Evolutionary conservation across 78 protist genomes (phyloP).

Genomic region (Isochrysis galbana): DNA sequence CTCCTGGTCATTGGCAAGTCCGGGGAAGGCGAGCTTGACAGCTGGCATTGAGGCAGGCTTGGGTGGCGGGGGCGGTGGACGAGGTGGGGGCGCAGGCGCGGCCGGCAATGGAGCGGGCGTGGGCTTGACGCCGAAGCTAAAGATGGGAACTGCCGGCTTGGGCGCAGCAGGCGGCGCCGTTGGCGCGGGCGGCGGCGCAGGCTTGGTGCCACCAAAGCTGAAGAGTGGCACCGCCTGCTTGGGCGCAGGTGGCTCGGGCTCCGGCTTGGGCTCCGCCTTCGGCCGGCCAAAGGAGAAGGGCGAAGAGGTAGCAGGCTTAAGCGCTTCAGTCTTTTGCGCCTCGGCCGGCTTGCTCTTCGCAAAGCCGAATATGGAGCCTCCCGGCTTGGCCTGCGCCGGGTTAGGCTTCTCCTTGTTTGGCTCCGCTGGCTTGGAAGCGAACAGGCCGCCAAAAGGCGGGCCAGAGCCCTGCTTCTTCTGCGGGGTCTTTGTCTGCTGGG

Average conservation of each 20-base stretch:
- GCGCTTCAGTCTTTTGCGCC: background rate
- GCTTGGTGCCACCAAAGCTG: constrained; percentile 6
- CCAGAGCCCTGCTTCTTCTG: too few species aligned
- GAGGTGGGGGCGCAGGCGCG: too few species aligned
- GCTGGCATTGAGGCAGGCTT: too few species aligned
- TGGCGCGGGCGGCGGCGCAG: background rate
- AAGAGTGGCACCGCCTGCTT: background rate
- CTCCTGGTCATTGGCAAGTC: background rate
- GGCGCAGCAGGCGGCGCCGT: background rate
- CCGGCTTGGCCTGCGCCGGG: too few species aligned
- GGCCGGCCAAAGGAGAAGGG: background rate
- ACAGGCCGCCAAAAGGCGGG: too few species aligned
- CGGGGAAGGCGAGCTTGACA: background rate
- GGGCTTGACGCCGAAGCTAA: background rate
- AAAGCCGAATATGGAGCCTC: too few species aligned
- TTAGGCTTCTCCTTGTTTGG: too few species aligned
- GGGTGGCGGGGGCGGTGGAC: background rate
- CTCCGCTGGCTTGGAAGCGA: too few species aligned
- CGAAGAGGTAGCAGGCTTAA: background rate
- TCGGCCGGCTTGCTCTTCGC: background rate
- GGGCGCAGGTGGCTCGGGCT: background rate
- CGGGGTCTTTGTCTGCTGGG: too few species aligned
- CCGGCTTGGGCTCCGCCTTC: background rate
- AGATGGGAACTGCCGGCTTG: background rate
- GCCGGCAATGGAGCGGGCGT: too few species aligned